phyloP scores from a whole-genome alignment of 2,329 filamentous ascomycete species.

The Monosporascus sp. region DNA sequence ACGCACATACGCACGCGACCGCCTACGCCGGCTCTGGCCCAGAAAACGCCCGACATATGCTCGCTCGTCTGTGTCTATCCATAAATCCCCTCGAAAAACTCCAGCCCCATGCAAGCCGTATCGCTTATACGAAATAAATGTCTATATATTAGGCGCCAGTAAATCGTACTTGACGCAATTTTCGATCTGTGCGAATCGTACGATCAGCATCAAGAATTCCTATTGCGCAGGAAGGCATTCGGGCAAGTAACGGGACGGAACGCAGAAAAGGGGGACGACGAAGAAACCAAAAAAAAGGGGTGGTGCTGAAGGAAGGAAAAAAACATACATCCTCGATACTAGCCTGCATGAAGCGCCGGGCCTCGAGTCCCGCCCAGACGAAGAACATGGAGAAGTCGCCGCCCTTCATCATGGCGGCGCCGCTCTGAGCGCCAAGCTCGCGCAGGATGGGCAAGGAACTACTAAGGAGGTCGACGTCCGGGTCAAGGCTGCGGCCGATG shows the following conservation, averaged over 20 bases:
- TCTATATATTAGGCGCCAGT: slow-evolving; percentile 77
- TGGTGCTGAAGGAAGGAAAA: not conserved
- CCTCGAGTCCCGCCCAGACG: slow-evolving; percentile 88
- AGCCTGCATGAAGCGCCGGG: slow-evolving; percentile 81
- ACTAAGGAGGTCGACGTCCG: slow-evolving; percentile 77
- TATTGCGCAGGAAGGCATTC: not conserved
- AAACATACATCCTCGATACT: slow-evolving; percentile 77
- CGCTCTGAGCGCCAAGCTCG: slow-evolving; percentile 75
- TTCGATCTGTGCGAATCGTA: slow-evolving; percentile 56
- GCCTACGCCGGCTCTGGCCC: not conserved
- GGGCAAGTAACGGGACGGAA: not conserved
- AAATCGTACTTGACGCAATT: slow-evolving; percentile 87
- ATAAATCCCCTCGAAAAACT: not conserved
- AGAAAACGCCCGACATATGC: not conserved
- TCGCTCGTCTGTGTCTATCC: not conserved
- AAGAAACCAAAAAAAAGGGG: slow-evolving; percentile 1
- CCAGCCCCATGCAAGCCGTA: not conserved
- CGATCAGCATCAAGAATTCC: not conserved
- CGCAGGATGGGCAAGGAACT: slow-evolving; percentile 87
- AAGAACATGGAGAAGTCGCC: slow-evolving; percentile 82
- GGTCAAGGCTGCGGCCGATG: slow-evolving; percentile 83
- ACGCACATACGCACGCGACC: not conserved
- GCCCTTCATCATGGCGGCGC: slow-evolving; percentile 62
- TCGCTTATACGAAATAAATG: not conserved
- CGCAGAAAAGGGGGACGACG: not conserved